These are phyloP conservation scores for Globisporangium echinulatum DNA, from an alignment of 352 stramenopile genomes.

Conservation along the genomic window DNA sequence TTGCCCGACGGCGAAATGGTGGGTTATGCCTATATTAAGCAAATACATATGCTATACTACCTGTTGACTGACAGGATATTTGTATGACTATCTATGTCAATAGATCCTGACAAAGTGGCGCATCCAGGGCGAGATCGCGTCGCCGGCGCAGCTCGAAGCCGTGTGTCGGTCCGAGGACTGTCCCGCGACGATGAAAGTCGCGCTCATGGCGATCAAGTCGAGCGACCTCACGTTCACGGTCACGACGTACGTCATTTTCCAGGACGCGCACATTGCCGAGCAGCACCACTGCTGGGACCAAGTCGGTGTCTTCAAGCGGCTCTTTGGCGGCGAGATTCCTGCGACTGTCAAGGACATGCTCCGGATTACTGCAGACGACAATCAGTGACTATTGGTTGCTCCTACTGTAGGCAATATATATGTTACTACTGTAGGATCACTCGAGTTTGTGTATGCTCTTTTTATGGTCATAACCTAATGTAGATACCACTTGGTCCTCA, in stretches of 20 bases:
- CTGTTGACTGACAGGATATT: neutral
- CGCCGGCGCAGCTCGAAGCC: slow-evolving; percentile 45
- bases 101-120: slow-evolving; percentile 80
- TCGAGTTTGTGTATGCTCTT: too few relatives aligned
- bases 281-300: slow-evolving; percentile 83
- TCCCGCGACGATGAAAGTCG: slow-evolving; percentile 54
- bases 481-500: too few relatives aligned
- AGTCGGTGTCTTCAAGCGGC: slow-evolving; percentile 72
- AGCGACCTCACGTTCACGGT: slow-evolving; percentile 79
- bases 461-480: too few relatives aligned
- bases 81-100: neutral
- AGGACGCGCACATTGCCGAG: slow-evolving; percentile 59
- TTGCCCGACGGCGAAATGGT: slow-evolving; percentile 73
- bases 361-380: slow-evolving; percentile 17
- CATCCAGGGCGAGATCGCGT: slow-evolving; percentile 72
- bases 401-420: too few relatives aligned
- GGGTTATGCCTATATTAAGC: neutral
- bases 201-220: slow-evolving; percentile 71
- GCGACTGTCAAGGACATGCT: slow-evolving; percentile 48
- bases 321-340: slow-evolving; percentile 73
- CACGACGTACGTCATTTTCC: slow-evolving; percentile 79
- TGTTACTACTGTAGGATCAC: too few relatives aligned
- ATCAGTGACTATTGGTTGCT: too few relatives aligned
- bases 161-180: slow-evolving; percentile 70
- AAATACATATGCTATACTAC: too few relatives aligned